Evolutionary conservation across 257 asterid species (phyloP).

Genomic region (Nicotiana tabacum): DNA sequence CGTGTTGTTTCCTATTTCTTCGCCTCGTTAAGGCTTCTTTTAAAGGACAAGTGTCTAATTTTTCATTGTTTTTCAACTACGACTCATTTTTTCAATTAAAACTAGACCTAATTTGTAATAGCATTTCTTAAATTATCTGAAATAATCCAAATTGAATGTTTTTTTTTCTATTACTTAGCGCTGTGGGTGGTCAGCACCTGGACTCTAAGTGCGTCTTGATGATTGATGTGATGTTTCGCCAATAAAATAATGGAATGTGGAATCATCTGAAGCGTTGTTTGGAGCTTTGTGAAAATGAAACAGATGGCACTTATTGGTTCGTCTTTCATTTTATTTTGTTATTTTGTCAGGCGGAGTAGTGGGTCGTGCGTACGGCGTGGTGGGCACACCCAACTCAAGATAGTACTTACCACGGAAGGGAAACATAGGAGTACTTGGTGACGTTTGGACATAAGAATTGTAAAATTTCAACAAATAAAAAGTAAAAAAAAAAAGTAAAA

Average conservation of each 20-base stretch:
- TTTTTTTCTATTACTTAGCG: background rate
- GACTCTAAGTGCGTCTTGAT: conserved; percentile 25
- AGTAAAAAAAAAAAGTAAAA: too few relatives aligned
- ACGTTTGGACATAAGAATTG: too few relatives aligned
- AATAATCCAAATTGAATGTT: too few relatives aligned
- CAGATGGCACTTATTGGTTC: conserved; percentile 30
- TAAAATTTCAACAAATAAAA: too few relatives aligned
- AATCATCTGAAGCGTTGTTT: conserved; percentile 20
- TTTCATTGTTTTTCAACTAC: too few relatives aligned
- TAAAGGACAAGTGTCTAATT: conserved; percentile 66
- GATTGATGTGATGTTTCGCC: conserved; percentile 30
- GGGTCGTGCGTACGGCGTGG: background rate
- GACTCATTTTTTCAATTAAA: too few relatives aligned
- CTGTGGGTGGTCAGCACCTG: conserved; percentile 32
- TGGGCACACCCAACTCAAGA: too few relatives aligned
- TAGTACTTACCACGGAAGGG: too few relatives aligned
- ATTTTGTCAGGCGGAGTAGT: background rate
- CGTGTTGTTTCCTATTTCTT: conserved; percentile 73
- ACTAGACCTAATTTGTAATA: too few relatives aligned
- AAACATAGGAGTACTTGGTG: too few relatives aligned
- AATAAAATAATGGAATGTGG: conserved; percentile 42
- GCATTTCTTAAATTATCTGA: too few relatives aligned
- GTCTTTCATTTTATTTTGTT: background rate
- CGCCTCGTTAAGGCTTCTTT: conserved; percentile 40
- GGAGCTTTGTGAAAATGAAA: conserved; percentile 24